phyloP scores from a whole-genome alignment of 1,284 basidiomycete genomes.

The Schizopora paradoxa region DNA sequence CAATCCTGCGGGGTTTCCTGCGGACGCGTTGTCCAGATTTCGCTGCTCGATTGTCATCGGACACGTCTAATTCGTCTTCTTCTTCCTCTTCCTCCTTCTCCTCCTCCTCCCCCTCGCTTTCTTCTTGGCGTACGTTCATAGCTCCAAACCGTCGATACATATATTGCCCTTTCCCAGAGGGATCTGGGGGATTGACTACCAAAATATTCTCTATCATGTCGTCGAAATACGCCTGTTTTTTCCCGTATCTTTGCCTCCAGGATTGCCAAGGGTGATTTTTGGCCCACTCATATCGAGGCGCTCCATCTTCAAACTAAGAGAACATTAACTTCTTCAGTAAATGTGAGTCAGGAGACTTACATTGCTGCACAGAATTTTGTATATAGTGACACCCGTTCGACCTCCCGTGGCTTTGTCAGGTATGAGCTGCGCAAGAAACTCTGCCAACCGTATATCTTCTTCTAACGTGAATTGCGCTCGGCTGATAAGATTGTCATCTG shows the following conservation, averaged over 20 bases:
- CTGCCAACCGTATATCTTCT: slow-evolving; percentile 33
- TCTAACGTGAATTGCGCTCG: slow-evolving; percentile 27
- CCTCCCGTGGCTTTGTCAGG: slow-evolving; percentile 33
- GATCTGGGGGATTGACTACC: too few species aligned
- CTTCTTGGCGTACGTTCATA: too few species aligned
- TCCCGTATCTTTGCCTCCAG: slow-evolving; percentile 50
- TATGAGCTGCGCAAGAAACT: slow-evolving; percentile 31
- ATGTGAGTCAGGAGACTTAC: slow-evolving; percentile 27
- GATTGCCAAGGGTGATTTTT: slow-evolving; percentile 42
- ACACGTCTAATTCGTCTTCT: too few species aligned
- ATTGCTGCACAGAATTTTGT: slow-evolving; percentile 25
- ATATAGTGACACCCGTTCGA: slow-evolving; percentile 31
- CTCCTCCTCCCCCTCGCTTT: too few species aligned
- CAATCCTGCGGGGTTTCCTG: too few species aligned
- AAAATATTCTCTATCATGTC: slow-evolving; percentile 26
- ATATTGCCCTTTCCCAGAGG: too few species aligned
- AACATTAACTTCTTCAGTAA: too few species aligned
- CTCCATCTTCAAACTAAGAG: too few species aligned
- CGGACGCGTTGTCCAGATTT: too few species aligned
- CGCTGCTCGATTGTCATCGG: too few species aligned
- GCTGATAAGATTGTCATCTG: not conserved
- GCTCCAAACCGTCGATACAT: too few species aligned
- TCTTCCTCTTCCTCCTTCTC: too few species aligned
- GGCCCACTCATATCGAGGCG: slow-evolving; percentile 31
- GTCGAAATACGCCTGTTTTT: slow-evolving; percentile 37